These are phyloP conservation scores for Candida arabinofermentans DNA, from an alignment of 805 yeast genomes.

Conservation along the genomic window DNA sequence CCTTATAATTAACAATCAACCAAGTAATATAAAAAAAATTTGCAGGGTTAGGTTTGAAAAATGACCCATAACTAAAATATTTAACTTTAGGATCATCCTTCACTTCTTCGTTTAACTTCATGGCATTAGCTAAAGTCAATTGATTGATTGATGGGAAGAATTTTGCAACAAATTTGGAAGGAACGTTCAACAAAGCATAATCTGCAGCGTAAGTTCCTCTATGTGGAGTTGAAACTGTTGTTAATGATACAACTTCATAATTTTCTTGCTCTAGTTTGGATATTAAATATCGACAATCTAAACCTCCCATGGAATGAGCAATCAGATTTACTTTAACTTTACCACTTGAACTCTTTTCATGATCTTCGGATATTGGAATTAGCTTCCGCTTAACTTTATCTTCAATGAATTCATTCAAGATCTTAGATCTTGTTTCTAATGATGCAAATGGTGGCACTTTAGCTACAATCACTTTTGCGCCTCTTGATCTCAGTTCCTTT, in stretches of 20 bases:
- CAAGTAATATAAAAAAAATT: constrained; percentile 63
- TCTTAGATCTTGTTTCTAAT: constrained; percentile 62
- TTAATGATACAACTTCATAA: constrained; percentile 65
- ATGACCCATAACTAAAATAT: constrained; percentile 84
- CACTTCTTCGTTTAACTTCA: constrained; percentile 49
- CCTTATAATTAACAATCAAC: constrained; percentile 47
- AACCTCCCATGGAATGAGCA: constrained; percentile 94
- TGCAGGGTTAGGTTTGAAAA: constrained; percentile 56
- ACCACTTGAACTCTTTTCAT: too few relatives aligned
- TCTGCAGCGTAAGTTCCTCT: constrained; percentile 84
- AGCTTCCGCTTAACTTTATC: constrained; percentile 12
- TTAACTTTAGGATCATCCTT: constrained; percentile 56
- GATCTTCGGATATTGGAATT: constrained; percentile 18
- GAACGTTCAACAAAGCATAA: constrained; percentile 38
- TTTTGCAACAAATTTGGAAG: constrained; percentile 12
- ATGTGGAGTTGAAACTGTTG: constrained; percentile 89
- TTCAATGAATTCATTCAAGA: constrained; percentile 49
- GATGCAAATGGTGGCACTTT: constrained; percentile 81
- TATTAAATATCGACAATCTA: constrained; percentile 77
- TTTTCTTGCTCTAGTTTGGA: constrained; percentile 44
- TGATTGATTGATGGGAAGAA: constrained; percentile 50
- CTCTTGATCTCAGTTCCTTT: constrained; percentile 53
- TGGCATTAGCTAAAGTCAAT: constrained; percentile 54
- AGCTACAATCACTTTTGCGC: constrained; percentile 67
- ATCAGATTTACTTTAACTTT: constrained; percentile 62